These are phyloP conservation scores for Claviceps citrina DNA, from an alignment of 2,329 filamentous ascomycete genomes.

Conservation along the genomic window DNA sequence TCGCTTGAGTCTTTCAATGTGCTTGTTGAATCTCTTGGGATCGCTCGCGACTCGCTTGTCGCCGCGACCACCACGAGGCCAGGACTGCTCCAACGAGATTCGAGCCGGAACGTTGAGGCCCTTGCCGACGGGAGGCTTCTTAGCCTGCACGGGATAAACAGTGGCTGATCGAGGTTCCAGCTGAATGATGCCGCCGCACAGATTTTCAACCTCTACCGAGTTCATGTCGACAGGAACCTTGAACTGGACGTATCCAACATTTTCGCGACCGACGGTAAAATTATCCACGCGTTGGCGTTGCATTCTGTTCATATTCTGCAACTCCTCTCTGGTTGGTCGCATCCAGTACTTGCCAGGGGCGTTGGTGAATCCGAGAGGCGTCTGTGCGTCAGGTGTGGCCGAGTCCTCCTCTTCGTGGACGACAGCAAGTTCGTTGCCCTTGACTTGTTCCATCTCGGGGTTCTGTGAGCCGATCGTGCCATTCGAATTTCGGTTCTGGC, in stretches of 20 bases:
- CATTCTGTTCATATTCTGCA: conserved; percentile 64
- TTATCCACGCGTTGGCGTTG: conserved; percentile 59
- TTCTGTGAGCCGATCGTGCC: conserved; percentile 20
- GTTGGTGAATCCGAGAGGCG: conserved; percentile 21
- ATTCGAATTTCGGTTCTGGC: conserved; percentile 38
- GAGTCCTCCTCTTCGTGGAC: conserved; percentile 54
- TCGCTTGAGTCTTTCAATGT: conserved; percentile 64
- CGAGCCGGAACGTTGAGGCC: conserved; percentile 83
- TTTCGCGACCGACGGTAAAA: conserved; percentile 70
- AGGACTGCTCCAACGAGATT: conserved; percentile 83
- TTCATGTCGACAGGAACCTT: conserved; percentile 70
- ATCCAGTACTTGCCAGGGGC: conserved; percentile 75
- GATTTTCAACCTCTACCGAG: conserved; percentile 60
- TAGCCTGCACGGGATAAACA: conserved; percentile 62
- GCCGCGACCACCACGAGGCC: conserved; percentile 53
- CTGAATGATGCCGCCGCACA: conserved; percentile 61
- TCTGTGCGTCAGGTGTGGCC: conserved; percentile 15
- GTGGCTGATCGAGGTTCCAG: conserved; percentile 68
- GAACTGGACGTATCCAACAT: conserved; percentile 71
- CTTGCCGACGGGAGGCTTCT: conserved; percentile 73
- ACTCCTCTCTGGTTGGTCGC: conserved; percentile 56
- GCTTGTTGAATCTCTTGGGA: conserved; percentile 59
- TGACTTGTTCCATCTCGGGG: conserved; percentile 56
- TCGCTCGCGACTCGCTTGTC: conserved; percentile 39
- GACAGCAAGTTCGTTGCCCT: conserved; percentile 60